Evolutionary conservation across 2,329 filamentous ascomycete genomes (phyloP).

Genomic region (Ophiosphaerella korrae): DNA sequence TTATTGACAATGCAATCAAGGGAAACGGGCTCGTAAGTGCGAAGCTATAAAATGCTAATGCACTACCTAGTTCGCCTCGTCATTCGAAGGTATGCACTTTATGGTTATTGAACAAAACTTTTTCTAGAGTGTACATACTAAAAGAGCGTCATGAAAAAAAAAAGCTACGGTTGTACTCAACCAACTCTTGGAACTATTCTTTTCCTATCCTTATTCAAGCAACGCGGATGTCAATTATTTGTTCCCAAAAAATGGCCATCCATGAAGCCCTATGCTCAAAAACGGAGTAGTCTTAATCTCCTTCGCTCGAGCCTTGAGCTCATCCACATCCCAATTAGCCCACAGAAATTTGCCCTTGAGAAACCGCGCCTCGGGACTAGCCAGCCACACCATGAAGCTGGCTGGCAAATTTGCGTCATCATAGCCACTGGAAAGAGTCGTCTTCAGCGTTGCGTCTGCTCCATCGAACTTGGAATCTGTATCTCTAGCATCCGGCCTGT

Average conservation of each 20-base stretch:
- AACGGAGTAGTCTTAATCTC: constrained; percentile 30
- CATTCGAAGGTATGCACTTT: too few species aligned
- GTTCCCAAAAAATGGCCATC: constrained; percentile 17
- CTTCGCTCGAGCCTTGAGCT: constrained; percentile 29
- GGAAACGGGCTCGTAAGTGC: constrained; percentile 6
- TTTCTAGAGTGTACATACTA: too few species aligned
- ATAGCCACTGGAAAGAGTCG: background rate
- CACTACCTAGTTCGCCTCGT: too few species aligned
- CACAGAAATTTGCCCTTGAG: constrained; percentile 27
- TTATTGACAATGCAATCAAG: constrained; percentile 56
- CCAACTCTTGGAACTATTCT: background rate
- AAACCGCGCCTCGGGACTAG: constrained; percentile 25
- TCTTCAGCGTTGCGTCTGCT: background rate
- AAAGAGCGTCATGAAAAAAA: background rate
- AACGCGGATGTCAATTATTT: too few species aligned
- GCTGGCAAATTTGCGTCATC: constrained; percentile 18
- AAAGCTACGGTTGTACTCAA: background rate
- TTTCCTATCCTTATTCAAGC: too few species aligned
- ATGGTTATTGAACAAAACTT: too few species aligned
- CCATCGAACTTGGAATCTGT: constrained; percentile 19
- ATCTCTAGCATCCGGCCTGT: constrained; percentile 13
- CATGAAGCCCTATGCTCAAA: constrained; percentile 28
- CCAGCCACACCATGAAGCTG: constrained; percentile 36
- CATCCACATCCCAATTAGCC: constrained; percentile 42
- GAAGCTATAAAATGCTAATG: constrained; percentile 14